These are phyloP conservation scores for Kodamaea neixiangensis DNA, from an alignment of 805 yeast genomes.

Conservation along the genomic window DNA sequence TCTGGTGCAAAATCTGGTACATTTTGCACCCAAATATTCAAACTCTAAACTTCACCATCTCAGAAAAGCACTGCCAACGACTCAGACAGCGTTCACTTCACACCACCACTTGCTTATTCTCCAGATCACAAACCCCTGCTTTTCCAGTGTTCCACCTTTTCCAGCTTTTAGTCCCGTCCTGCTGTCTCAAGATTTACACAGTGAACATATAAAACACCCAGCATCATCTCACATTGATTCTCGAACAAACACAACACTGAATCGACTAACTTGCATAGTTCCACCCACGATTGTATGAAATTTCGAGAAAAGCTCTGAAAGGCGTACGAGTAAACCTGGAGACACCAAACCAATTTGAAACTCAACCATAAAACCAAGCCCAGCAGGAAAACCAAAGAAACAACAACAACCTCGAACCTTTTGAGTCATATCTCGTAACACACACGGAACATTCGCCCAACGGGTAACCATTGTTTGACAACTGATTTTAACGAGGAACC, in stretches of 20 bases:
- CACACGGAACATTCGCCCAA: background rate
- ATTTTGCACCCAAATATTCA: background rate
- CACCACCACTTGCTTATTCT: too few relatives aligned
- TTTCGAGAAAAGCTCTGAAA: background rate
- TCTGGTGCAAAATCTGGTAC: too few relatives aligned
- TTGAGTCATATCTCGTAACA: constrained; percentile 1
- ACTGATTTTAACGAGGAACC: background rate
- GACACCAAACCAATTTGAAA: background rate
- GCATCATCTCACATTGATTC: background rate
- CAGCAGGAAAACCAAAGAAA: background rate
- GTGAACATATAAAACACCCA: background rate
- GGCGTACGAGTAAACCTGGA: background rate
- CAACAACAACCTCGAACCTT: background rate
- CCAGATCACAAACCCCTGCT: background rate
- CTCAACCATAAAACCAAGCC: background rate
- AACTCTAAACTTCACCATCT: too few relatives aligned
- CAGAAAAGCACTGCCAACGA: too few relatives aligned
- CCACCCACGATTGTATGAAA: background rate
- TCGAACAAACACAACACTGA: background rate
- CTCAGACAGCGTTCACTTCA: too few relatives aligned
- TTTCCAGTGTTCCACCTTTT: background rate
- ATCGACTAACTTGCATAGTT: background rate
- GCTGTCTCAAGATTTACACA: too few relatives aligned
- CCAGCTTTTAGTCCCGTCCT: too few relatives aligned
- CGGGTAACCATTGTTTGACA: background rate